These are phyloP conservation scores for Chamaecrista fasciculata DNA, from an alignment of 306 rosid species.

Conservation along the genomic window DNA sequence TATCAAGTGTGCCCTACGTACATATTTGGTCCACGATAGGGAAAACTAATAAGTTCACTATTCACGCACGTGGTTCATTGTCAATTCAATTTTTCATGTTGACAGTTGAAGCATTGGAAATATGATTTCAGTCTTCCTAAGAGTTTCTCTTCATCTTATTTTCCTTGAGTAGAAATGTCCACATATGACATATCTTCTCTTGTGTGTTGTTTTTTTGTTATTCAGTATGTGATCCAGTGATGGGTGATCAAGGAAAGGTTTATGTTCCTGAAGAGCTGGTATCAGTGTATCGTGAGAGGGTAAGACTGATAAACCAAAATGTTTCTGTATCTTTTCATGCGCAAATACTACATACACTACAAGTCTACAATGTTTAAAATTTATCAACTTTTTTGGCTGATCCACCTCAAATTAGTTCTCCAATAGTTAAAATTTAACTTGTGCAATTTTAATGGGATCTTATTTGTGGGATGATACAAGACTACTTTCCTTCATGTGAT, in stretches of 20 bases:
- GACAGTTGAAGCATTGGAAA: neutral
- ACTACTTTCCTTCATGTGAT: neutral
- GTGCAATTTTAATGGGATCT: neutral
- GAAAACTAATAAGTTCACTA: neutral
- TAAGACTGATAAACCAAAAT: conserved; percentile 33
- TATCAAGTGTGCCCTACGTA: neutral
- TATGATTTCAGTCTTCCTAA: too few relatives aligned
- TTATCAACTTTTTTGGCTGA: conserved; percentile 23
- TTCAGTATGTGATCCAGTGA: conserved; percentile 96
- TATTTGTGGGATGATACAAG: neutral
- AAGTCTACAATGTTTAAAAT: neutral
- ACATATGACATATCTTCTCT: neutral
- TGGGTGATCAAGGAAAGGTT: conserved; percentile 96
- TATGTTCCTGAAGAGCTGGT: conserved; percentile 82
- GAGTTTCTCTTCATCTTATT: neutral
- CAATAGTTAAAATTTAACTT: conserved; percentile 16
- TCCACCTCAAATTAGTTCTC: conserved; percentile 2
- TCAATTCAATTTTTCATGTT: neutral
- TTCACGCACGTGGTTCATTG: neutral
- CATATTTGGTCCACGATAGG: neutral
- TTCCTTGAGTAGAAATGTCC: neutral
- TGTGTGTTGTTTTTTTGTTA: neutral
- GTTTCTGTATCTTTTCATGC: conserved; percentile 14
- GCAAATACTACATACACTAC: conserved; percentile 20
- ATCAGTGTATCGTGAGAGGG: conserved; percentile 90